Evolutionary conservation across 2,329 filamentous ascomycete species (phyloP).

Genomic region (Neospermospora avenae): DNA sequence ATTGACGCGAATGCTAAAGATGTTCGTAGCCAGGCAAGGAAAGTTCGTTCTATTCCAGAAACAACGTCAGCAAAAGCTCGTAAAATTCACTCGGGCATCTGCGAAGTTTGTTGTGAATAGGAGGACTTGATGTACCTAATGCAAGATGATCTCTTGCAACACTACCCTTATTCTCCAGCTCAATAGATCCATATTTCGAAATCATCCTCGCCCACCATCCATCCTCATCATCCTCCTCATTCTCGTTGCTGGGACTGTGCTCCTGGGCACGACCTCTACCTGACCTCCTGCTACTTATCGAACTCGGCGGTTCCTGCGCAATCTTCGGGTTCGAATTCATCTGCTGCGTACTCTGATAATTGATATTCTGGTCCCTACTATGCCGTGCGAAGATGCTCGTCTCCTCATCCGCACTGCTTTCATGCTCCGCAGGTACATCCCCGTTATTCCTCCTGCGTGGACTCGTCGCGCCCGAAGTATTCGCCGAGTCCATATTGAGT

Average conservation of each 20-base stretch:
- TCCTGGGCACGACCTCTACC: constrained; percentile 10
- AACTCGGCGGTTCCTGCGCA: constrained; percentile 10
- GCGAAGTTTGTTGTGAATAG: neutral
- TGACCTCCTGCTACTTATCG: constrained; percentile 16
- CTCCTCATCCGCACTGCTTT: constrained; percentile 36
- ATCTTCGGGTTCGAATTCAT: constrained; percentile 1
- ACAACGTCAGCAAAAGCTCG: constrained; percentile 4
- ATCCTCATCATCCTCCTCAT: constrained; percentile 26
- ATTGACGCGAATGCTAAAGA: constrained; percentile 79
- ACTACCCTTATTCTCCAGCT: constrained; percentile 82
- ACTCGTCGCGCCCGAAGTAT: constrained; percentile 7
- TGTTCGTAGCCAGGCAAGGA: constrained; percentile 81
- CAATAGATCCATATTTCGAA: constrained; percentile 51
- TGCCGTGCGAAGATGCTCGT: constrained; percentile 39
- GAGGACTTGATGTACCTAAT: constrained; percentile 50
- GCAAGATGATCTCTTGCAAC: constrained; percentile 81
- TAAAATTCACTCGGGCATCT: neutral
- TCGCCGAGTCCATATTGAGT: constrained; percentile 9
- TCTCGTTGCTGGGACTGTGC: constrained; percentile 8
- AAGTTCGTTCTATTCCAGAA: constrained; percentile 67
- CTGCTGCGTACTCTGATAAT: constrained; percentile 26
- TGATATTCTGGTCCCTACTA: constrained; percentile 15
- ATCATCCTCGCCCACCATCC: constrained; percentile 52
- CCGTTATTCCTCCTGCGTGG: neutral
- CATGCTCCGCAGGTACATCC: constrained; percentile 10